Evolutionary conservation across 768 basidiomycete species (phyloP).

Genomic region (Amanita jacksonii): DNA sequence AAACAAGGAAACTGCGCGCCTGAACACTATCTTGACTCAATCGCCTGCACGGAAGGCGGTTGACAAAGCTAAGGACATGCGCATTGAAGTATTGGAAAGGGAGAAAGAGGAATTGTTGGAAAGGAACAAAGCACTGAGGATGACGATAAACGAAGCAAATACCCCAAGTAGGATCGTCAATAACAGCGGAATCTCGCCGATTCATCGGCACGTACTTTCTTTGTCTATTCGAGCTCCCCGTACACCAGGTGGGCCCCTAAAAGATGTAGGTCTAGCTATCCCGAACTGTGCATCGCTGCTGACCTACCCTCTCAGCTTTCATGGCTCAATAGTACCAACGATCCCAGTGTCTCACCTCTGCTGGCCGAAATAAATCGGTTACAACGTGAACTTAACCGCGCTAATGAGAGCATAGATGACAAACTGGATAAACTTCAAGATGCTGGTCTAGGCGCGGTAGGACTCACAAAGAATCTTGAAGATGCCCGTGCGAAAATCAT

Average conservation of each 20-base stretch:
- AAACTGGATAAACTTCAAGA: conserved; percentile 82
- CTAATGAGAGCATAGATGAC: conserved; percentile 81
- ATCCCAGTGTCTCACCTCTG: conserved; percentile 50
- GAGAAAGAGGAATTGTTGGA: conserved; percentile 72
- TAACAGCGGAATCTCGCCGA: conserved; percentile 59
- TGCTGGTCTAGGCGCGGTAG: conserved; percentile 66
- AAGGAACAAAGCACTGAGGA: conserved; percentile 50
- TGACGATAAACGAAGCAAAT: conserved; percentile 37
- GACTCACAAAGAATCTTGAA: conserved; percentile 58
- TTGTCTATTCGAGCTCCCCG: conserved; percentile 62
- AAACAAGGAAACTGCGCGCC: conserved; percentile 61
- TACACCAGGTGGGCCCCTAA: conserved; percentile 71
- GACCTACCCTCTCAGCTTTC: conserved; percentile 39
- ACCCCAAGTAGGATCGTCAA: conserved; percentile 53
- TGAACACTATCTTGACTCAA: conserved; percentile 57
- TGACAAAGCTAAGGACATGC: conserved; percentile 65
- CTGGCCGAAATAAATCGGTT: conserved; percentile 66
- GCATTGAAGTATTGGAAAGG: conserved; percentile 66
- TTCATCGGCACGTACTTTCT: conserved; percentile 61
- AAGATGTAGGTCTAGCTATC: conserved; percentile 46
- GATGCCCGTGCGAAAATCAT: conserved; percentile 54
- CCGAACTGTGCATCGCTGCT: not conserved
- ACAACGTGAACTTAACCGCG: conserved; percentile 65
- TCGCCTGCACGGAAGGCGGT: conserved; percentile 72
- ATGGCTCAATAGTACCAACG: conserved; percentile 59